These are phyloP conservation scores for Juncus inflexus DNA, from an alignment of 176 grass and related monocot species.

Conservation along the genomic window DNA sequence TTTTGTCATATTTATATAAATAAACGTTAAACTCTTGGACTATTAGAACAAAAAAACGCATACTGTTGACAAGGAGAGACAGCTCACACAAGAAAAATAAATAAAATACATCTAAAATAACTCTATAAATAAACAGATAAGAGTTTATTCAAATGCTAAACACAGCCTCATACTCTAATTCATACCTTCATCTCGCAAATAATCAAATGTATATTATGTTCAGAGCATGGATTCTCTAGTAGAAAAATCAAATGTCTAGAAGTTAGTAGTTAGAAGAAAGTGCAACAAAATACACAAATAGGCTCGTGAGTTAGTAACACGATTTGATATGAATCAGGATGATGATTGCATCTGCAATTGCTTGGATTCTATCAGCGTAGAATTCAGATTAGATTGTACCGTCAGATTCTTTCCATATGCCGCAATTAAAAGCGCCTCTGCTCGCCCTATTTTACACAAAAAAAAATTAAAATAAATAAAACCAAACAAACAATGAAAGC, in stretches of 20 bases:
- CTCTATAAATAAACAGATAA: too few relatives aligned
- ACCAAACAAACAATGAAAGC: not conserved
- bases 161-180: too few relatives aligned
- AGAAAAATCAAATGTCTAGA: too few relatives aligned
- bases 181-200: too few relatives aligned
- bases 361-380: constrained; percentile 24
- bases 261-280: not conserved
- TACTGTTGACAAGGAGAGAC: too few relatives aligned
- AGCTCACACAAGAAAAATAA: too few relatives aligned
- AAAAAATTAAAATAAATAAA: constrained; percentile 13
- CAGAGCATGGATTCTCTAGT: too few relatives aligned
- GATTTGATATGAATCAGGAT: not conserved
- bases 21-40: not conserved
- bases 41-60: too few relatives aligned
- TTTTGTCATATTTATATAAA: not conserved
- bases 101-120: too few relatives aligned
- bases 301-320: not conserved
- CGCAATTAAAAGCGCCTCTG: constrained; percentile 91
- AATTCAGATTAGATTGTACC: constrained; percentile 29
- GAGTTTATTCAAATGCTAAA: too few relatives aligned
- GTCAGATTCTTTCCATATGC: constrained; percentile 72
- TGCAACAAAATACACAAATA: not conserved
- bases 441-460: constrained; percentile 50
- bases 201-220: too few relatives aligned
- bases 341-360: constrained; percentile 2